Base-by-base conservation (phyloP, 192 early-diverging fungal genomes). In the Dimargaris cristalligena region DNA sequence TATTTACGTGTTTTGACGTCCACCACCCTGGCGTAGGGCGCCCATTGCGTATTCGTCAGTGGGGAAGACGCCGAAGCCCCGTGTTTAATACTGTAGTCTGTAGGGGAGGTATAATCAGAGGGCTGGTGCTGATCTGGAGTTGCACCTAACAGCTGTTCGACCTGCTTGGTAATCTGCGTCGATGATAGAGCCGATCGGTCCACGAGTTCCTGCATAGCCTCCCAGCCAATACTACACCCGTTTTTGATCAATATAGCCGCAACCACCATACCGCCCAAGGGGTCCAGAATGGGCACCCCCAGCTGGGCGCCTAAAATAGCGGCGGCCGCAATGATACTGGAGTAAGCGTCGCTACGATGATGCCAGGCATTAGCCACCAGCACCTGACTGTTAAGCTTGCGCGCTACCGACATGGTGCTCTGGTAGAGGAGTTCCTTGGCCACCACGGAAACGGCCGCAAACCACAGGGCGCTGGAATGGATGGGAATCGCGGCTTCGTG, bases 321-420 rank as follows among this genome's bases (percentile, higher is more conserved):
- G 34, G 62, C 82, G 1, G 88, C 67, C 0, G 86, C 84, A 26
- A 91, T 82, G 28, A 85, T 41, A 45, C 82, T 83, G 22, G 81
- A 80, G 67, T 73, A 67, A 4, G 84, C 82, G 66, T 91, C 89
- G 45, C 78, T 78, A 31, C 89, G 84, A 61, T 91, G 89, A 55
- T 91, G 89, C 84, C 84, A 91, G 52, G 89, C 89, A 67, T 91
- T 91, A 20, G 89, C 89, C 6, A 87, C 63, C 29, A 91, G 68
- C 0, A 91, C 87, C 45, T 82, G 72, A 25, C 80, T 83, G 32
- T 81, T 74, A 58, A 78, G 76, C 26, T 72, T 67, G 31, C 59
- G 54, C 22, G 78, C 89, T 8, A 88, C 80, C 52, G 74, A 72
- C 67, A 84, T 76, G 22, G 83, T 91, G 45, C 74, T 72, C 57